These are phyloP conservation scores for Ascocoryne sarcoides DNA, from an alignment of 2,329 filamentous ascomycete species.

Conservation along the genomic window DNA sequence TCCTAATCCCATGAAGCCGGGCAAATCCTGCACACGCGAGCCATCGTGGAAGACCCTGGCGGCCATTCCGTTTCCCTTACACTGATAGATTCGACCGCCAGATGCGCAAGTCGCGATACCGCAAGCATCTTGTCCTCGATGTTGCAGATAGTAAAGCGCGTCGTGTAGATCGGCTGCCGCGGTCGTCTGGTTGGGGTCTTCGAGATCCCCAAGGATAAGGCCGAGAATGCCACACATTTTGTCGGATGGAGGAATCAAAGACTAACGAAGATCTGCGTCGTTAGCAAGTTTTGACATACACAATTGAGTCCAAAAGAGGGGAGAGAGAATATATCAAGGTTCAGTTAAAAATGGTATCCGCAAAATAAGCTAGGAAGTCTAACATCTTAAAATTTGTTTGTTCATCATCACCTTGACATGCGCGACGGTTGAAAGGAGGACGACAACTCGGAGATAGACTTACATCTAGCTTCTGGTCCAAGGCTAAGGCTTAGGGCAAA, in stretches of 20 bases:
- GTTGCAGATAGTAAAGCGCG: constrained; percentile 61
- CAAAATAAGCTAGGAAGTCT: constrained; percentile 23
- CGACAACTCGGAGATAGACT: background rate
- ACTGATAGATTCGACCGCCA: constrained; percentile 76
- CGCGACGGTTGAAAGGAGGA: background rate
- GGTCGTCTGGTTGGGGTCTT: constrained; percentile 35
- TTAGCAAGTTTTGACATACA: constrained; percentile 8
- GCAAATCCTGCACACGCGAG: constrained; percentile 60
- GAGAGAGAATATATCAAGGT: constrained; percentile 5
- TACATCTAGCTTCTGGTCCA: background rate
- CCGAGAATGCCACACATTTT: constrained; percentile 56
- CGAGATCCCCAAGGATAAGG: constrained; percentile 49
- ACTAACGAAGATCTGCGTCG: background rate
- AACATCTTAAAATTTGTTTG: constrained; percentile 24
- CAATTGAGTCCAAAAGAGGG: background rate
- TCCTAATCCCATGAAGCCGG: constrained; percentile 78
- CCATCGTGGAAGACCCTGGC: constrained; percentile 79
- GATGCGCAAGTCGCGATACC: constrained; percentile 69
- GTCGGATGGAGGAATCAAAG: background rate
- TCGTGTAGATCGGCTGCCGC: constrained; percentile 62
- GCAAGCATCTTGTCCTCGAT: constrained; percentile 77
- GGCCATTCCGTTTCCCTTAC: constrained; percentile 86
- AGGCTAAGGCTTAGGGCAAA: background rate
- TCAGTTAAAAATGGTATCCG: constrained; percentile 21
- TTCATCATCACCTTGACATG: constrained; percentile 18